Percentiles rank a stretch among this genome's conserved stretches.
Evolutionary conservation across 2,329 filamentous ascomycete genomes (phyloP).

Genomic region (Trichoderma koningiopsis): DNA sequence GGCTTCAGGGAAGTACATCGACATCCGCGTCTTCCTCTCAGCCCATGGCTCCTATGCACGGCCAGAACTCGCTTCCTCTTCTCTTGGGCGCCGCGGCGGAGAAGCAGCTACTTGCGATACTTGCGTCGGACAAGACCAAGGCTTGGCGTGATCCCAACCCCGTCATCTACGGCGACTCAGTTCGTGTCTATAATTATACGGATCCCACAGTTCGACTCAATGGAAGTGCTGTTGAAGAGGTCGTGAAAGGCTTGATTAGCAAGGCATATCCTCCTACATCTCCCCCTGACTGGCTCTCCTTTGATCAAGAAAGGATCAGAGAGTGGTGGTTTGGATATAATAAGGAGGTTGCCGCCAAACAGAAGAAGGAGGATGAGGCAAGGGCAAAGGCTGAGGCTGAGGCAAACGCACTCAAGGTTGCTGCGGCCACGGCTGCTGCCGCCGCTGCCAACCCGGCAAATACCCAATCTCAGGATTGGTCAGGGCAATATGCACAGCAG

Average conservation of each 20-base stretch:
- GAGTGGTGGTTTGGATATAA: conserved; percentile 58
- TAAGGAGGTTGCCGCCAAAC: conserved; percentile 42
- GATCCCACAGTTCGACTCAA: conserved; percentile 49
- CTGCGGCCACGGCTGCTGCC: conserved; percentile 28
- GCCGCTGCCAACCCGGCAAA: conserved; percentile 23
- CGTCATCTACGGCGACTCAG: conserved; percentile 36
- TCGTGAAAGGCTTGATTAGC: conserved; percentile 46
- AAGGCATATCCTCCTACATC: conserved; percentile 53
- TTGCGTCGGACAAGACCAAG: conserved; percentile 48
- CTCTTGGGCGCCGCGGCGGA: conserved; percentile 41
- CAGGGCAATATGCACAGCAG: conserved; percentile 35
- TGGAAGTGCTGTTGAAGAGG: conserved; percentile 46
- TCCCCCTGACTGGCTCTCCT: conserved; percentile 55
- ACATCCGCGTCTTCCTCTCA: conserved; percentile 28
- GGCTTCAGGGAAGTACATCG: conserved; percentile 34
- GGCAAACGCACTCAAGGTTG: conserved; percentile 36
- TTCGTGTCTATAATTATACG: conserved; percentile 42
- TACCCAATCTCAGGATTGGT: conserved; percentile 34
- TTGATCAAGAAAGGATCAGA: conserved; percentile 49
- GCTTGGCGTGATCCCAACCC: conserved; percentile 49
- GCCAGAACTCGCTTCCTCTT: conserved; percentile 32
- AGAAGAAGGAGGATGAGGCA: conserved; percentile 45
- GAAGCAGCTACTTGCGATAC: conserved; percentile 46
- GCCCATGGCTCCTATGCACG: conserved; percentile 20
- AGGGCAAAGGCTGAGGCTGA: conserved; percentile 40